Evolutionary conservation across 345 rosid genomes (phyloP), one percentile per base, ranked within the genome.

Genomic region (Corymbia maculata): DNA sequence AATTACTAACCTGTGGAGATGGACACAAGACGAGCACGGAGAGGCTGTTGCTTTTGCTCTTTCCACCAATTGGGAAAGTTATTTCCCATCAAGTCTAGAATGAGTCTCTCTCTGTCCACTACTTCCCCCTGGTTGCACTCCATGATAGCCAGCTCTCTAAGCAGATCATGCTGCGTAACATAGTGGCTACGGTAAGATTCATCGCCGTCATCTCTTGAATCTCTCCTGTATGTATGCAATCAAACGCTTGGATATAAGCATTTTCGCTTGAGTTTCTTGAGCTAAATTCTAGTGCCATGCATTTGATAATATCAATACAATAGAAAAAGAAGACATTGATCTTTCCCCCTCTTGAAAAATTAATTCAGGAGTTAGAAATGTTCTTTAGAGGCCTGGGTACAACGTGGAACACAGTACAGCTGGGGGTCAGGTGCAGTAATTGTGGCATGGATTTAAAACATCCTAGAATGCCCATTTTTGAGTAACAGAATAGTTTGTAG

Each of bases 131-230:
- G 88, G 52, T 21, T 88, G 91, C 92, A 92, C 85, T 89, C 90
- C 87, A 88, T 64, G 88, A 92, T 89, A 79, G 92, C 92, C 26
- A 93, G 88, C 86, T 95, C 94, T 86, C 95, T 93, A 6, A 91
- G 93, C 87, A 91, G 90, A 88, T 89, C 93, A 80, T 94, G 96
- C 85, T 94, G 98, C 90, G 44, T 91, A 42, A 91, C 92, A 88
- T 92, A 93, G 51, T 91, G 90, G 70, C 91, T 90, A 16, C 89
- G 91, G 85, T 90, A 94, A 88, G 52, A 88, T 50, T 89, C 94
- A 45, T 90, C 92, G 42, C 42, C 4, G 10, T 88, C 84, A 3
- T 68, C 93, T 85, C 47, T 85, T 57, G 61, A 87, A 90, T 88
- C 91, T 88, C 68, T 88, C 94, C 97, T 94, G 91, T 26, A 17